Conservation (phyloP, 2,329 filamentous ascomycete species). For the Alternaria burnsii region DNA sequence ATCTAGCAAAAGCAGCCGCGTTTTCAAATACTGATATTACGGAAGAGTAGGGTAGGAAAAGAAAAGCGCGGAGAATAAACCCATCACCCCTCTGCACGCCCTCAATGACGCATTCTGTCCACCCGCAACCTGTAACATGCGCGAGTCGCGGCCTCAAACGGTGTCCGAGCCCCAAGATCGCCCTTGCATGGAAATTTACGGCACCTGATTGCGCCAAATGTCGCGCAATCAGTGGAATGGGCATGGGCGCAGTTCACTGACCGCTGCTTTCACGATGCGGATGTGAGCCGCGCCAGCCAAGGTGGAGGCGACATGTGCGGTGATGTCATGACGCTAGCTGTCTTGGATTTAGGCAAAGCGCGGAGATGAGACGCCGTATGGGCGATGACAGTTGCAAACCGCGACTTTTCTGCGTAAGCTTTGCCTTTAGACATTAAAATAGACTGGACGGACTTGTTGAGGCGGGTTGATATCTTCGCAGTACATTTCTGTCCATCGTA, state of each 20-base stretch:
- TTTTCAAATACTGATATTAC: neutral
- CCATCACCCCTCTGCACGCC: conserved; percentile 9
- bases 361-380: conserved; percentile 1
- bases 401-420: neutral
- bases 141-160: conserved; percentile 18
- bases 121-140: conserved; percentile 6
- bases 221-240: conserved; percentile 20
- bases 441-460: neutral
- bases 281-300: conserved; percentile 11
- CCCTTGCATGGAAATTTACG: conserved; percentile 15
- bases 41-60: conserved; percentile 1
- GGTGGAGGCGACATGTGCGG: conserved; percentile 3
- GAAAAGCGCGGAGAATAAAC: conserved; percentile 10
- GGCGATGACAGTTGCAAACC: neutral
- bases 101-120: conserved; percentile 30
- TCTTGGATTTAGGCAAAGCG: neutral
- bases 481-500: neutral
- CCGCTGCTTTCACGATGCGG: conserved; percentile 24
- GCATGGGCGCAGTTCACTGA: conserved; percentile 22
- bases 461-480: neutral
- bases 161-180: conserved; percentile 19
- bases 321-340: conserved; percentile 19
- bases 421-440: neutral
- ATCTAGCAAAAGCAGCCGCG: neutral
- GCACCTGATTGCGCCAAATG: conserved; percentile 29